phyloP scores from a whole-genome alignment of 345 rosid species.

The Sonneratia alba region DNA sequence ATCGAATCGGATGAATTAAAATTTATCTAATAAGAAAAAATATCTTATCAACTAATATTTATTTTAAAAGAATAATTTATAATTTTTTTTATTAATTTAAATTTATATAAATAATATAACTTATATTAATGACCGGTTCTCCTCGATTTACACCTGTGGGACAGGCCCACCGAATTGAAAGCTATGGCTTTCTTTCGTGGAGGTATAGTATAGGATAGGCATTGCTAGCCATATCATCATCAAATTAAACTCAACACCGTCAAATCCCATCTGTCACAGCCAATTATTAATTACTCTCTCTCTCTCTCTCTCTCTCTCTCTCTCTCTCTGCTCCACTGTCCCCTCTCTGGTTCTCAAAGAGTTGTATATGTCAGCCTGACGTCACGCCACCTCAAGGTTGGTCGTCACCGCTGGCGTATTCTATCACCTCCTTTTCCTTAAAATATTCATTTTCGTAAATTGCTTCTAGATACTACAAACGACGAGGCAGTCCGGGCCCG shows the following conservation, averaged over 20 bases:
- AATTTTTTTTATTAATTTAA: too few relatives aligned
- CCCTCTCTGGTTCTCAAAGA: neutral
- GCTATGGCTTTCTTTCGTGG: neutral
- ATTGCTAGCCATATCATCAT: neutral
- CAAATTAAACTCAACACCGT: neutral
- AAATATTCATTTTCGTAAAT: neutral
- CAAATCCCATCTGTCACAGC: neutral
- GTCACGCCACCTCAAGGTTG: neutral
- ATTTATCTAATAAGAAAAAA: too few relatives aligned
- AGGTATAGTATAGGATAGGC: neutral
- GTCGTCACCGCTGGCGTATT: slow-evolving; percentile 4
- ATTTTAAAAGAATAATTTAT: too few relatives aligned
- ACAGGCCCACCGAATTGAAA: neutral
- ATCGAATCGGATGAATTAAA: too few relatives aligned
- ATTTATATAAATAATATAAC: too few relatives aligned
- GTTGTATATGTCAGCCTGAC: neutral
- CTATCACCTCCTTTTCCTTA: neutral
- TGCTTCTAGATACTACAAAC: neutral
- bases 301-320: neutral
- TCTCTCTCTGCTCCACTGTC: too few relatives aligned
- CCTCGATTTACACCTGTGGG: neutral
- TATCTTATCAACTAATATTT: too few relatives aligned
- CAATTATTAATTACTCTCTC: neutral
- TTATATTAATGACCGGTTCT: too few relatives aligned
- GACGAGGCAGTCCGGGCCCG: neutral